These are phyloP conservation scores for Apostasia ramifera DNA, from an alignment of 106 monocot genomes.

Conservation along the genomic window DNA sequence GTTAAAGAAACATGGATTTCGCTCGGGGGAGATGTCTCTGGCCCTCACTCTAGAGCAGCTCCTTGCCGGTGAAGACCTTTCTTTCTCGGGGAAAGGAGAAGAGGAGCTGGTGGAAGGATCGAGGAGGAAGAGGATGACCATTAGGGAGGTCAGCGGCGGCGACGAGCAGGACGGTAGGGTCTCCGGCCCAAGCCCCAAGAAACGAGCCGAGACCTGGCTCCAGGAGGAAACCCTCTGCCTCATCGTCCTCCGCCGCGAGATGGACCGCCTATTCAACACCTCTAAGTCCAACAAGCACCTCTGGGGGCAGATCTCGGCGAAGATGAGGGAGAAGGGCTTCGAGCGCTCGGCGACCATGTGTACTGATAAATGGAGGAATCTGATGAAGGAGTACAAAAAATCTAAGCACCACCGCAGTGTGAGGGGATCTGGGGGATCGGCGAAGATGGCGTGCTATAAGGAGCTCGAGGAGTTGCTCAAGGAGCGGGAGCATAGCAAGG, in stretches of 20 bases:
- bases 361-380: constrained; percentile 88
- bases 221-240: constrained; percentile 75
- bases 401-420: constrained; percentile 33
- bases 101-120: constrained; percentile 12
- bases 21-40: constrained; percentile 18
- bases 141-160: constrained; percentile 49
- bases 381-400: constrained; percentile 91
- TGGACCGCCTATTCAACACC: constrained; percentile 81
- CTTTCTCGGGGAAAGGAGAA: constrained; percentile 7
- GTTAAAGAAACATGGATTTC: constrained; percentile 15
- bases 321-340: constrained; percentile 80
- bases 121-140: constrained; percentile 41
- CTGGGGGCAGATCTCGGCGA: constrained; percentile 85
- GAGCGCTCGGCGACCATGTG: constrained; percentile 90
- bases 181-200: constrained; percentile 29
- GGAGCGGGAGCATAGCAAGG: constrained; percentile 49
- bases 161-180: constrained; percentile 40
- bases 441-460: constrained; percentile 88
- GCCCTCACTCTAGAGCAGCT: constrained; percentile 36
- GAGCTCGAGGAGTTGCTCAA: constrained; percentile 89
- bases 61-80: constrained; percentile 5
- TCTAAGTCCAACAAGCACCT: constrained; percentile 87
- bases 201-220: constrained; percentile 79
- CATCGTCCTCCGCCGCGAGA: constrained; percentile 57
- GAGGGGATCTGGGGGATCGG: constrained; percentile 28